Conservation (phyloP, 768 basidiomycete species). For the Hebeloma cylindrosporum region DNA sequence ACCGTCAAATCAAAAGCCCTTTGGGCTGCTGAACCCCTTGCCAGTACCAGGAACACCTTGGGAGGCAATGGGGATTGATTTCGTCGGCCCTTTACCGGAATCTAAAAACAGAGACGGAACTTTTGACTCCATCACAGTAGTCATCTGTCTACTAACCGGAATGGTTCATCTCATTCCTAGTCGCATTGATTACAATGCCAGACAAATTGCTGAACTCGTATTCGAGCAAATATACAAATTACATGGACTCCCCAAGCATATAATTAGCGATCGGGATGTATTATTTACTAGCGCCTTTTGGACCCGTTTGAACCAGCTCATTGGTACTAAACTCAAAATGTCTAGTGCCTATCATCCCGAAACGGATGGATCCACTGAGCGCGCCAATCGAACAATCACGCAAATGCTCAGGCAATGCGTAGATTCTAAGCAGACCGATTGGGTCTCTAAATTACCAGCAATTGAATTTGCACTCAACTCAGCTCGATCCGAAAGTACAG, state of each 20-base stretch:
- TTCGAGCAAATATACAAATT: slow-evolving; percentile 12
- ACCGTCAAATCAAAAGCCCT: slow-evolving; percentile 21
- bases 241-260: slow-evolving; percentile 12
- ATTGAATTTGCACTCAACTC: slow-evolving; percentile 25
- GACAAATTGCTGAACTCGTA: slow-evolving; percentile 11
- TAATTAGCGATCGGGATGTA: slow-evolving; percentile 12
- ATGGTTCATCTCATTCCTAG: slow-evolving; percentile 16
- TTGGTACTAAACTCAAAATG: slow-evolving; percentile 13
- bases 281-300: slow-evolving; percentile 14
- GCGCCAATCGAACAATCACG: slow-evolving; percentile 18
- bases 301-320: slow-evolving; percentile 10
- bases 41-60: slow-evolving; percentile 8
- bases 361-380: slow-evolving; percentile 15
- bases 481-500: slow-evolving; percentile 20
- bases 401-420: slow-evolving; percentile 27
- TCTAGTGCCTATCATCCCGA: slow-evolving; percentile 13
- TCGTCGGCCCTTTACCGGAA: slow-evolving; percentile 14
- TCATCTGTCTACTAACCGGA: slow-evolving; percentile 10
- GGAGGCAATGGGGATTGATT: slow-evolving; percentile 18
- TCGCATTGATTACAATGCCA: slow-evolving; percentile 6
- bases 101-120: slow-evolving; percentile 8
- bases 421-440: slow-evolving; percentile 29
- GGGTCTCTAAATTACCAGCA: slow-evolving; percentile 27
- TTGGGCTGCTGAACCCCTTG: slow-evolving; percentile 17
- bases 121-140: slow-evolving; percentile 11